phyloP scores from a whole-genome alignment of 1,284 basidiomycete species.

The Flammula alnicola region DNA sequence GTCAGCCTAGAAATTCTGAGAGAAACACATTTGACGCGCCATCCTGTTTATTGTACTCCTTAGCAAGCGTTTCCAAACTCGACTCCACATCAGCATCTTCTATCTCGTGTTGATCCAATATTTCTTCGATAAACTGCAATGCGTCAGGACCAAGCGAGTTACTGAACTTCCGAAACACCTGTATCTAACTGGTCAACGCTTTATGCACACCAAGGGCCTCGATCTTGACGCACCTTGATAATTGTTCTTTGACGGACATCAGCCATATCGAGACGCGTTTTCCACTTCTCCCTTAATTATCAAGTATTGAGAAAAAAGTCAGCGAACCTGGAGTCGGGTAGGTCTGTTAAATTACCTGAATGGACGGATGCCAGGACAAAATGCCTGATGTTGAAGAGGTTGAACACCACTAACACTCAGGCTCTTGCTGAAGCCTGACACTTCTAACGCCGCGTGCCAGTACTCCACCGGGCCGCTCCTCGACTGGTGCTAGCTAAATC shows the following conservation, averaged over 20 bases:
- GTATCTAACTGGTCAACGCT: neutral
- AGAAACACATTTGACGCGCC: conserved; percentile 49
- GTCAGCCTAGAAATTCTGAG: conserved; percentile 12
- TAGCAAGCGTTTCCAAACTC: conserved; percentile 84
- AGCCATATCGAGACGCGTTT: conserved; percentile 42
- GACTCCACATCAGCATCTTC: conserved; percentile 73
- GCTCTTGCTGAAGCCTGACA: too few relatives aligned
- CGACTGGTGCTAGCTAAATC: too few relatives aligned
- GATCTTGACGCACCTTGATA: conserved; percentile 55
- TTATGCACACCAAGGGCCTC: neutral
- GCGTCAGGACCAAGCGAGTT: conserved; percentile 81
- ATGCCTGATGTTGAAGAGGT: too few relatives aligned
- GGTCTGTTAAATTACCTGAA: too few relatives aligned
- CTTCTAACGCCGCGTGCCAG: too few relatives aligned
- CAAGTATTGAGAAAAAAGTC: too few relatives aligned
- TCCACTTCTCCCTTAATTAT: too few relatives aligned
- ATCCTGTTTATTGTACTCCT: conserved; percentile 92
- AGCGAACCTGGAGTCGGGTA: too few relatives aligned
- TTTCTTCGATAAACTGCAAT: conserved; percentile 67
- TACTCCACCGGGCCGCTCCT: too few relatives aligned
- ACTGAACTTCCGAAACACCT: conserved; percentile 85
- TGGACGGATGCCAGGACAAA: too few relatives aligned
- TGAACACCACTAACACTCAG: too few relatives aligned
- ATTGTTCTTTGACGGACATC: conserved; percentile 61
- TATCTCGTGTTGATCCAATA: conserved; percentile 71